phyloP scores from a whole-genome alignment of 495 filamentous ascomycete genomes.

The Apiosordaria backusii region DNA sequence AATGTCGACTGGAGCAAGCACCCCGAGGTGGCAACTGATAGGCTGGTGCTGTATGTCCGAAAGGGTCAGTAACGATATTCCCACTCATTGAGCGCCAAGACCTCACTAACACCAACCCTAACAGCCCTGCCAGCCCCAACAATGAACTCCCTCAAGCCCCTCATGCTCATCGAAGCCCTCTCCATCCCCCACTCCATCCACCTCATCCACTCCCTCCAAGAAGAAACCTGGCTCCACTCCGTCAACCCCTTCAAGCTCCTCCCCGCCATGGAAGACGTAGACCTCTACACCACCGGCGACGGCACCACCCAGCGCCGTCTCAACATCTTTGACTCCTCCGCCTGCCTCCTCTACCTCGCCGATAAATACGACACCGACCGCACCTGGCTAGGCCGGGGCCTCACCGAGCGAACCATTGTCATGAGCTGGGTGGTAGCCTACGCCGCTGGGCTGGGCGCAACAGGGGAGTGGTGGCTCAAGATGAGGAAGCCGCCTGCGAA shows the following conservation, averaged over 20 bases:
- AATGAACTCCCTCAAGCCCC: slow-evolving; percentile 34
- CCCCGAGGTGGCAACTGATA: too few relatives aligned
- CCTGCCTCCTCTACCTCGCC: slow-evolving; percentile 30
- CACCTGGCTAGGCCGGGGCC: slow-evolving; percentile 19
- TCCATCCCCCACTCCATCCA: slow-evolving; percentile 24
- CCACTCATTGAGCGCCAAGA: too few relatives aligned
- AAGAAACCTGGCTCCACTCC: slow-evolving; percentile 22
- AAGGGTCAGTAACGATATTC: too few relatives aligned
- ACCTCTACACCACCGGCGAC: too few relatives aligned
- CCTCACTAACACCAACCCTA: too few relatives aligned
- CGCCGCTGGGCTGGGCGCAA: slow-evolving; percentile 15
- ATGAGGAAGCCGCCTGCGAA: too few relatives aligned
- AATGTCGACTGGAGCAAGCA: too few relatives aligned
- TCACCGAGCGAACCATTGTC: slow-evolving; percentile 14
- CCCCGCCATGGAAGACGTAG: slow-evolving; percentile 20
- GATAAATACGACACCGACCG: slow-evolving; percentile 22
- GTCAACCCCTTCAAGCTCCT: background rate
- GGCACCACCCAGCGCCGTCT: slow-evolving; percentile 19
- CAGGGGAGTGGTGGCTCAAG: slow-evolving; percentile 22
- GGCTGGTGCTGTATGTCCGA: too few relatives aligned
- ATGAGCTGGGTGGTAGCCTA: slow-evolving; percentile 20
- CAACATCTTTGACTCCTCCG: slow-evolving; percentile 31
- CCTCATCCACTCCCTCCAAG: slow-evolving; percentile 27
- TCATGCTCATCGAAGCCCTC: slow-evolving; percentile 27
- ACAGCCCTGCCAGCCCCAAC: too few relatives aligned